Evolutionary conservation across 495 filamentous ascomycete genomes (phyloP), one percentile per base, ranked within the genome.

Genomic region (Penicillium argentinense): DNA sequence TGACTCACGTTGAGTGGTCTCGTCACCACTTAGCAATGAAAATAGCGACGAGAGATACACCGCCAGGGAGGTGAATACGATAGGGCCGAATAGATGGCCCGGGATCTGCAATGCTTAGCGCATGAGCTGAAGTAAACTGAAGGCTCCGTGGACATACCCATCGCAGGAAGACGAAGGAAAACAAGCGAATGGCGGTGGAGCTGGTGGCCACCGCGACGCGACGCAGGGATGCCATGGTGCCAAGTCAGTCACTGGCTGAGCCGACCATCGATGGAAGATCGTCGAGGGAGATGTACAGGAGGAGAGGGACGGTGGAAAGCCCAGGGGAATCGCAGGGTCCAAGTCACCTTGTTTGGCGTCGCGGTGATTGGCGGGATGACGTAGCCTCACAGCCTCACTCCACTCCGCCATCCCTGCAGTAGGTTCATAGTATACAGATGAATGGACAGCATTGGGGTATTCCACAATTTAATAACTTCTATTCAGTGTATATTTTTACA

Each of bases 31-130:
- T 3, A 40, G 4, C 27, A 87, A 56, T 53, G 56, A 62, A 16
- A 52, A 49, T 5, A 92, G 85, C 2, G 85, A 78, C 1, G 88
- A 73, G 0, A 87, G 46, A 60, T 96, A 96, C 32, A 95, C 62
- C 3, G 79, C 84, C 36, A 89, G 79, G 0, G 85, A 69, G 1
- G 88, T 80, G 50, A 86, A 82, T 41, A 95, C 76, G 2, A 84
- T 59, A 1, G 81, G 78, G 22, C 85, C 80, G 40, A 87, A 73
- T 27, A 73, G 64, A 68, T 76, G 75, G 33, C 79, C 82, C 9
- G 84, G 84, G 42, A 86, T 83, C 83, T 87, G 42, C 21, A 48
- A 13, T 13, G 5, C 8, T 30, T 32, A 39, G 27, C 25, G 7
- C 16, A 19, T 7, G 11, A 18, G 11, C n/a, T 26, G 38, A 34